These are phyloP conservation scores for Lentinus tigrinus DNA, from an alignment of 768 basidiomycete genomes.

Conservation along the genomic window DNA sequence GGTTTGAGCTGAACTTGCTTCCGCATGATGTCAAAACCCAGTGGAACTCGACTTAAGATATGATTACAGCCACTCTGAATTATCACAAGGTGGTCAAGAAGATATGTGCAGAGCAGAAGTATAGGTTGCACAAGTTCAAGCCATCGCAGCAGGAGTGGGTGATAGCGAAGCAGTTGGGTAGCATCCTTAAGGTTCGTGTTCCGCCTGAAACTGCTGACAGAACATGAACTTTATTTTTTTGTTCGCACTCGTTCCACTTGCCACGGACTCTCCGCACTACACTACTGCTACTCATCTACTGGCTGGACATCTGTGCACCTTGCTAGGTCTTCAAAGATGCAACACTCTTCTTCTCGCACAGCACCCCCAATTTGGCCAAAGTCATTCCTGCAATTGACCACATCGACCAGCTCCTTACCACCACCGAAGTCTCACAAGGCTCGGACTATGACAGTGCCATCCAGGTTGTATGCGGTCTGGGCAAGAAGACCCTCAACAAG, in stretches of 20 bases:
- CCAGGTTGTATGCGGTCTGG: background rate
- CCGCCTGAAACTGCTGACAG: background rate
- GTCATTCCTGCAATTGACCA: conserved; percentile 30
- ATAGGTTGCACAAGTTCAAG: conserved; percentile 5
- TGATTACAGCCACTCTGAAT: conserved; percentile 4
- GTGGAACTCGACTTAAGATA: conserved; percentile 19
- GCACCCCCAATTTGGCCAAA: conserved; percentile 24
- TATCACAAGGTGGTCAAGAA: conserved; percentile 8
- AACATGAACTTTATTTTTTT: background rate
- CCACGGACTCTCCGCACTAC: background rate
- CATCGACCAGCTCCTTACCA: conserved; percentile 24
- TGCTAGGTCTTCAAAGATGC: conserved; percentile 24
- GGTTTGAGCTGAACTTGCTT: background rate
- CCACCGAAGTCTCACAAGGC: background rate
- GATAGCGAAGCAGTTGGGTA: conserved; percentile 11
- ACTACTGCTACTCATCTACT: background rate
- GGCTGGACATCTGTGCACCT: no score
- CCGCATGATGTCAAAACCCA: conserved; percentile 17
- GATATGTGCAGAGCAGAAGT: background rate
- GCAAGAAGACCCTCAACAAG: background rate
- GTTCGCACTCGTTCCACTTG: background rate
- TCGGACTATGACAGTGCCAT: background rate
- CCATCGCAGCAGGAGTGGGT: conserved; percentile 16
- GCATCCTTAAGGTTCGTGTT: conserved; percentile 20
- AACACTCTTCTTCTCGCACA: conserved; percentile 25